Evolutionary conservation across 148 eudicot genomes (phyloP).

Genomic region (Polygonum maritimum): DNA sequence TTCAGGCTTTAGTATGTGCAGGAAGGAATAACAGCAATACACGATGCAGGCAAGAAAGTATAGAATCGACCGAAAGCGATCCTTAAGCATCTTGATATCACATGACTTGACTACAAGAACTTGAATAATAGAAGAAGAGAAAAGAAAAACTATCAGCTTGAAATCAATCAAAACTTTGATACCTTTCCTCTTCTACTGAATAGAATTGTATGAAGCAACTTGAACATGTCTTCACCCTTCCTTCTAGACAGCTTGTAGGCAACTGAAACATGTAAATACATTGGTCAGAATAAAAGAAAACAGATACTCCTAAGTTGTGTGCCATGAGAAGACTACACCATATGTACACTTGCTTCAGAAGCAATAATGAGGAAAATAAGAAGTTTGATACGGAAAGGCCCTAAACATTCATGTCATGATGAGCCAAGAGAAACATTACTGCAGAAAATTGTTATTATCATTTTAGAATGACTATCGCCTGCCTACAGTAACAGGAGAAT

Average conservation of each 20-base stretch:
- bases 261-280: constrained; percentile 26
- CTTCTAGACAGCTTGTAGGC: constrained; percentile 78
- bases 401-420: not conserved
- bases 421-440: not conserved
- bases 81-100: not conserved
- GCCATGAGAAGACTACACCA: not conserved
- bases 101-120: not conserved
- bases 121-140: not conserved
- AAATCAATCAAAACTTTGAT: not conserved
- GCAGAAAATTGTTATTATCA: not conserved
- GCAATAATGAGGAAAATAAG: not conserved
- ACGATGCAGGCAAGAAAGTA: not conserved
- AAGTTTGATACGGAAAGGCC: not conserved
- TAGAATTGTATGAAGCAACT: constrained; percentile 67
- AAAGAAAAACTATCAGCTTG: not conserved
- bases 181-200: constrained; percentile 92
- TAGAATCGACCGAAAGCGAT: not conserved
- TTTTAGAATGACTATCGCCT: not conserved
- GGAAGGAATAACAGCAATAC: not conserved
- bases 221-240: constrained; percentile 64
- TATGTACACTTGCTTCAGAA: not conserved
- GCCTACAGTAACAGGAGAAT: not conserved
- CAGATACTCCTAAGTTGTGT: not conserved
- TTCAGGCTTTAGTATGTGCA: not conserved
- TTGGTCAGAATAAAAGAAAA: not conserved